Base-by-base conservation (phyloP, 176 grass and related monocot genomes). In the Puccinellia tenuiflora region DNA sequence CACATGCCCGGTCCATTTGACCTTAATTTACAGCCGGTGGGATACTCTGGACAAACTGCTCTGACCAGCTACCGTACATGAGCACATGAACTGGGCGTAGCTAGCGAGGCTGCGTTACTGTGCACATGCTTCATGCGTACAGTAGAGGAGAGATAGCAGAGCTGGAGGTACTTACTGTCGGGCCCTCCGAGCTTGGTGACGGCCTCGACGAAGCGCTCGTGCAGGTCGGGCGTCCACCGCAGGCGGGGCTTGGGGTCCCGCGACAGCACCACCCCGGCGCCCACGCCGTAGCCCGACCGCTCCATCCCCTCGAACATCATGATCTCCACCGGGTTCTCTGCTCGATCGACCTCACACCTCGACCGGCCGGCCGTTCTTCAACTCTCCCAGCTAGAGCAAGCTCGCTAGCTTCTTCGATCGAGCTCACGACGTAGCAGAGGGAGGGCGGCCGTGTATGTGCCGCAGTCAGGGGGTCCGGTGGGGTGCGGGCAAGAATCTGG, bases 181-280 rank as follows among this genome's bases (percentile, higher is more conserved):
- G 95, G 75, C 24, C 95, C 95, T 12, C 95, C 95, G 86, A 98
- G 95, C 90, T 95, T 93, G 85, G 90, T 91, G 88, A 98, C 95
- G 68, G 92, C 95, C 85, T 98, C 92, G 35, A 98, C 92, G 46
- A 98, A 98, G 81, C 92, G 95, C 65, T 93, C 92, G 66, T 98
- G 95, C 79, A 98, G 95, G 78, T 98, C 90, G 48, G 92, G 92
- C 56, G 95, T 95, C 95, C 95, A 98, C 69, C 95, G 80, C 59
- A 98, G 79, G 16, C 95, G 82, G 35, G 92, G 95, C 85, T 95
- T 98, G 39, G 92, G 92, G 48, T 98, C 92, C 68, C 90, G 84
- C 76, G 95, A 88, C 85, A 90, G 85, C 87, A 88, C 68, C 79
- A 87, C 83, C 26, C 90, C 86, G 16, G 61, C 68, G 15, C 79